These are phyloP conservation scores for Talaromyces trachyspermus DNA, from an alignment of 495 filamentous ascomycete species.

Conservation along the genomic window DNA sequence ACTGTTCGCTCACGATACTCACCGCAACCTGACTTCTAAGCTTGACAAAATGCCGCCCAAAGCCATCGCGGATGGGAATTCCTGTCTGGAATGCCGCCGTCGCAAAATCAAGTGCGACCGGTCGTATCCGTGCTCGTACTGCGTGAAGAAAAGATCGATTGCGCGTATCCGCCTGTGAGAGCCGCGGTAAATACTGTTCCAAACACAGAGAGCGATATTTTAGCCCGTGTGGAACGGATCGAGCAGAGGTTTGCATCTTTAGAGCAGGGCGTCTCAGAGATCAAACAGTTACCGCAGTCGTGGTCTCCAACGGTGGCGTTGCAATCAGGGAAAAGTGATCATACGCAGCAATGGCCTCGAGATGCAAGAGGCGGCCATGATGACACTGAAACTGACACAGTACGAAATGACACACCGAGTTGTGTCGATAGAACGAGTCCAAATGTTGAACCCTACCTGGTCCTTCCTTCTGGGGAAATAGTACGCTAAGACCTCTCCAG, in stretches of 20 bases:
- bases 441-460: no score
- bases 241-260: slow-evolving; percentile 7
- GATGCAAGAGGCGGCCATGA: no score
- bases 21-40: no score
- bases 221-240: slow-evolving; percentile 10
- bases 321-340: no score
- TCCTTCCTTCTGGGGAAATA: no score
- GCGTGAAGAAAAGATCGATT: slow-evolving; percentile 24
- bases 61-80: slow-evolving; percentile 19
- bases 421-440: no score
- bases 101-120: slow-evolving; percentile 51
- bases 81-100: slow-evolving; percentile 45
- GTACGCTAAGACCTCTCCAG: no score
- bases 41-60: neutral
- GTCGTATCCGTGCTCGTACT: slow-evolving; percentile 40
- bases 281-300: slow-evolving; percentile 4
- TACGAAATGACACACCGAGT: no score
- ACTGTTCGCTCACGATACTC: no score
- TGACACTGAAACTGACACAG: no score
- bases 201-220: slow-evolving; percentile 1
- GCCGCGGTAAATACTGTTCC: neutral
- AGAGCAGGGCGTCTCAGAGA: slow-evolving; percentile 7
- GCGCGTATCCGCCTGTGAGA: slow-evolving; percentile 14
- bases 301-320: neutral
- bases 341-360: no score